Evolutionary conservation across 768 basidiomycete genomes (phyloP).

Genomic region (Chiua virens): DNA sequence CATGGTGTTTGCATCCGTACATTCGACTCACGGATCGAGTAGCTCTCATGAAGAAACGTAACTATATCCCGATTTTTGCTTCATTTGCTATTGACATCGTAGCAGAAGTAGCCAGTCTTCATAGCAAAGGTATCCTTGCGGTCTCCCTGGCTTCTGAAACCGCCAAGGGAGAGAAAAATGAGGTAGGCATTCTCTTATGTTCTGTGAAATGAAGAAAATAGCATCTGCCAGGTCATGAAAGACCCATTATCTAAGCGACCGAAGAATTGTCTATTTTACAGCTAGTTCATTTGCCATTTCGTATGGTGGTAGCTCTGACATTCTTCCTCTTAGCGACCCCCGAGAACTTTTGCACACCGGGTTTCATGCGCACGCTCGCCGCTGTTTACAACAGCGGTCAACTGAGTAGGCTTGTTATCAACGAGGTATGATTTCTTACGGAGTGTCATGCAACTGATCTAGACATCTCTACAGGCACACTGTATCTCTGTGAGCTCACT

Average conservation of each 20-base stretch:
- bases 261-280: conserved; percentile 64
- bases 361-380: conserved; percentile 53
- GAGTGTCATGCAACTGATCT: conserved; percentile 1
- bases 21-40: background rate
- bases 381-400: conserved; percentile 50
- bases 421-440: conserved; percentile 54
- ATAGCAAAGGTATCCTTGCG: conserved; percentile 52
- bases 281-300: conserved; percentile 38
- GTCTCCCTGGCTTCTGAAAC: conserved; percentile 71
- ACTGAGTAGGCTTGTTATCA: conserved; percentile 75
- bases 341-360: conserved; percentile 60
- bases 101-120: conserved; percentile 65
- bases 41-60: conserved; percentile 87
- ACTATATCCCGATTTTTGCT: conserved; percentile 17
- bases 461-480: conserved; percentile 55
- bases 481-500: conserved; percentile 67
- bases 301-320: background rate
- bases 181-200: conserved; percentile 36
- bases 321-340: conserved; percentile 60
- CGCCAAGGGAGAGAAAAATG: conserved; percentile 46
- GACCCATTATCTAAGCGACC: conserved; percentile 64
- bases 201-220: background rate
- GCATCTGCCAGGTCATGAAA: conserved; percentile 48
- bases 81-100: conserved; percentile 3
- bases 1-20: background rate